Evolutionary conservation across 805 yeast species (phyloP).

Genomic region (Kazachstania taianensis): DNA sequence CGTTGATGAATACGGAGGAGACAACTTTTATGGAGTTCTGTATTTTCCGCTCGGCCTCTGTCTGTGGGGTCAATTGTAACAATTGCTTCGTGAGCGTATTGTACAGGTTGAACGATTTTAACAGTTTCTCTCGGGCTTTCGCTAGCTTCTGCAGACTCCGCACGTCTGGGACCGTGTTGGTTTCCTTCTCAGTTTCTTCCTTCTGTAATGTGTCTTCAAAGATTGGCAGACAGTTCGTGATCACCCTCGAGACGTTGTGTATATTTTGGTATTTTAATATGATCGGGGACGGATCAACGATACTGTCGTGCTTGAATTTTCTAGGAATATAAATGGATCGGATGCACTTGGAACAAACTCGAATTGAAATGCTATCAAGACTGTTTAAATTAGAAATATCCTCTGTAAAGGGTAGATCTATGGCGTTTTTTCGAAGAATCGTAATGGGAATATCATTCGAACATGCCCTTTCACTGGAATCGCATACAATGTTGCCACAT

Average conservation of each 20-base stretch:
- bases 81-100: slow-evolving; percentile 41
- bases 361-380: slow-evolving; percentile 26
- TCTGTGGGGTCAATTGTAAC: slow-evolving; percentile 26
- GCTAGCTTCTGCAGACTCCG: slow-evolving; percentile 8
- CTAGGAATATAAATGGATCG: slow-evolving; percentile 47
- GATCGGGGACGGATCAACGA: slow-evolving; percentile 28
- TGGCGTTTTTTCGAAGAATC: slow-evolving; percentile 17
- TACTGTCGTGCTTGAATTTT: slow-evolving; percentile 36
- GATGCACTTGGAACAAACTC: slow-evolving; percentile 68
- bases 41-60: slow-evolving; percentile 36
- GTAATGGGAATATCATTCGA: slow-evolving; percentile 59
- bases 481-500: slow-evolving; percentile 81
- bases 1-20: slow-evolving; percentile 53
- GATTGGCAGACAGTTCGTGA: slow-evolving; percentile 33
- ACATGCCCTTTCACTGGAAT: slow-evolving; percentile 49
- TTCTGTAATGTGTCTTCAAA: slow-evolving; percentile 33
- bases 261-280: slow-evolving; percentile 35
- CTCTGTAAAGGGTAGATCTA: slow-evolving; percentile 17
- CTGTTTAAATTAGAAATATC: slow-evolving; percentile 9
- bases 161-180: slow-evolving; percentile 12
- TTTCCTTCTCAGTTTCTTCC: slow-evolving; percentile 23
- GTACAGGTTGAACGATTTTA: slow-evolving; percentile 41
- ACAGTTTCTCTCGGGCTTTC: slow-evolving; percentile 37
- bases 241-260: slow-evolving; percentile 30
- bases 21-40: slow-evolving; percentile 48